Conservation (phyloP, 176 grass and related monocot genomes). For the Miscanthus lutarioriparius region DNA sequence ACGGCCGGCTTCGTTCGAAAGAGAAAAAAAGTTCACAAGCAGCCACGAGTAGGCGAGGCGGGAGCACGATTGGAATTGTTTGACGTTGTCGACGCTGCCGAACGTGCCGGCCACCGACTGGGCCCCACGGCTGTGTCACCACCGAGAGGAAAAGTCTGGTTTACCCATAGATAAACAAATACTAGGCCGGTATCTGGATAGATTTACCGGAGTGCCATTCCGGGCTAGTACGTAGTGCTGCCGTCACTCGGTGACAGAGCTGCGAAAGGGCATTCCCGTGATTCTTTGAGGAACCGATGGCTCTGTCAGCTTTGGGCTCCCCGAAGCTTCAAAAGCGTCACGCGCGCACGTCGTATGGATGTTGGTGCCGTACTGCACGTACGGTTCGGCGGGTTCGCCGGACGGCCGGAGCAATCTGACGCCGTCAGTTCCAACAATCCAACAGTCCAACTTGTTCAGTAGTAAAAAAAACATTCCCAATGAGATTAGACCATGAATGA, state of each 20-base stretch:
- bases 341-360: conserved; percentile 7
- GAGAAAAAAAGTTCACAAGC: background rate
- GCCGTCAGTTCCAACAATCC: background rate
- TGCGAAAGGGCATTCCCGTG: background rate
- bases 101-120: conserved; percentile 46
- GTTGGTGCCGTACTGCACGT: background rate
- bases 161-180: background rate
- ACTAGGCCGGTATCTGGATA: background rate
- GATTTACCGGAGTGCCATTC: conserved; percentile 5
- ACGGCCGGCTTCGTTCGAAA: conserved; percentile 1
- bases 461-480: too few relatives aligned
- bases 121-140: background rate
- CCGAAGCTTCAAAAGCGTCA: background rate
- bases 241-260: background rate
- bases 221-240: background rate
- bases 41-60: conserved; percentile 6
- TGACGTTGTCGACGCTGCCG: conserved; percentile 29
- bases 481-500: background rate
- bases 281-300: background rate
- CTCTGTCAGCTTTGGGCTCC: background rate
- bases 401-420: background rate
- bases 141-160: background rate
- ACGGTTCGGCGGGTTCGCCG: background rate
- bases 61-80: conserved; percentile 22
- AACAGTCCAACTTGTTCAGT: too few relatives aligned